Percentiles rank a stretch among this genome's conserved stretches.
These are phyloP conservation scores for Phytophthora ramorum DNA, from an alignment of 352 stramenopile genomes.

Conservation along the genomic window DNA sequence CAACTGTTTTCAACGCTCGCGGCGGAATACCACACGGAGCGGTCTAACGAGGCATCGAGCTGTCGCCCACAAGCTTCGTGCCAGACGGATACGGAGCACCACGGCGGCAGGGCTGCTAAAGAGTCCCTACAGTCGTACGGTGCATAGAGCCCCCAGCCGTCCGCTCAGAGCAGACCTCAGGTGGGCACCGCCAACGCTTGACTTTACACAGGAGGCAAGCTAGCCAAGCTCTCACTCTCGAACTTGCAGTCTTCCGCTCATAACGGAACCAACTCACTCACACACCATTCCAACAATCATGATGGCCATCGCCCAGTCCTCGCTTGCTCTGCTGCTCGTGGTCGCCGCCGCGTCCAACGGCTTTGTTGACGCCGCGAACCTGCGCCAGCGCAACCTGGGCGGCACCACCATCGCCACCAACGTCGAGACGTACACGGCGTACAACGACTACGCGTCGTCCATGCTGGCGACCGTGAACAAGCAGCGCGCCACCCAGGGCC, in stretches of 20 bases:
- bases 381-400: conserved; percentile 17
- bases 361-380: conserved; percentile 6
- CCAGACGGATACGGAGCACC: too few species aligned
- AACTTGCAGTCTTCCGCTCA: not conserved
- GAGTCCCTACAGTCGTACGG: not conserved
- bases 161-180: too few species aligned
- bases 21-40: conserved; percentile 25
- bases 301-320: conserved; percentile 28
- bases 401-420: conserved; percentile 17
- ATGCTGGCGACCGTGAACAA: conserved; percentile 57
- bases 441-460: conserved; percentile 9
- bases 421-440: conserved; percentile 6
- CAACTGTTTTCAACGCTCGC: conserved; percentile 32
- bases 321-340: conserved; percentile 29
- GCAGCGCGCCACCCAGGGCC: conserved; percentile 44
- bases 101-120: too few species aligned
- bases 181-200: not conserved
- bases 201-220: not conserved
- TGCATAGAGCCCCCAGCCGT: too few species aligned
- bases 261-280: conserved; percentile 1
- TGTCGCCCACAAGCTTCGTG: conserved; percentile 18
- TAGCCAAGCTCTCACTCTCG: conserved; percentile 11
- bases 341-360: conserved; percentile 20
- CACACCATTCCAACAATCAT: conserved; percentile 3
- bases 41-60: not conserved